Conservation (phyloP, 805 yeast species). For the Priceomyces haplophilus region DNA sequence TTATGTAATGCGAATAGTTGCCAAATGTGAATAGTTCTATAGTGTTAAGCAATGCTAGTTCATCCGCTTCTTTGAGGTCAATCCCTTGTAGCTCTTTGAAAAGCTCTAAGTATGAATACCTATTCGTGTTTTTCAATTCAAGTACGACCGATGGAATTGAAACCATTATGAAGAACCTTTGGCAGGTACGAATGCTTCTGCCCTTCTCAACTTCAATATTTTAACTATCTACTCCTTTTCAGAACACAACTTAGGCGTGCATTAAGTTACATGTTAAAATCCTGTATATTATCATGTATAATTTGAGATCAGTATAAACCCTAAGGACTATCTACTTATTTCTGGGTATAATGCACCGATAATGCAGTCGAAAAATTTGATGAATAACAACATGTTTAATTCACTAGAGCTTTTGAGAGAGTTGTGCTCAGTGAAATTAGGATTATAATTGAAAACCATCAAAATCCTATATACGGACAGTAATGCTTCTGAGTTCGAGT, state of each 20-base stretch:
- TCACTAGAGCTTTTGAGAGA: conserved; percentile 9
- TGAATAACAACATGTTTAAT: conserved; percentile 20
- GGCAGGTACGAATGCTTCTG: too few species aligned
- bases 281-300: conserved; percentile 4
- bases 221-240: too few species aligned
- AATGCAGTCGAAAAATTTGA: conserved; percentile 21
- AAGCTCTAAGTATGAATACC: conserved; percentile 2
- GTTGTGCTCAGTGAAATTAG: background rate
- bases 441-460: conserved; percentile 15
- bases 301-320: background rate
- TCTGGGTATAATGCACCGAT: conserved; percentile 24
- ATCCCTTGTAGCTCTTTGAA: background rate
- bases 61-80: background rate
- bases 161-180: background rate
- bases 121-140: conserved; percentile 2
- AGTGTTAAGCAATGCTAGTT: conserved; percentile 17
- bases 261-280: background rate
- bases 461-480: conserved; percentile 14
- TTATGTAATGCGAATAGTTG: conserved; percentile 20
- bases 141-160: background rate
- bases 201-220: too few species aligned
- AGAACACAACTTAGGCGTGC: too few species aligned
- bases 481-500: conserved; percentile 10
- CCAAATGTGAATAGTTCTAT: conserved; percentile 42
- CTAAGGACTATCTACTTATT: conserved; percentile 5